Conservation (phyloP, 768 basidiomycete genomes). For the Suillus clintonianus region DNA sequence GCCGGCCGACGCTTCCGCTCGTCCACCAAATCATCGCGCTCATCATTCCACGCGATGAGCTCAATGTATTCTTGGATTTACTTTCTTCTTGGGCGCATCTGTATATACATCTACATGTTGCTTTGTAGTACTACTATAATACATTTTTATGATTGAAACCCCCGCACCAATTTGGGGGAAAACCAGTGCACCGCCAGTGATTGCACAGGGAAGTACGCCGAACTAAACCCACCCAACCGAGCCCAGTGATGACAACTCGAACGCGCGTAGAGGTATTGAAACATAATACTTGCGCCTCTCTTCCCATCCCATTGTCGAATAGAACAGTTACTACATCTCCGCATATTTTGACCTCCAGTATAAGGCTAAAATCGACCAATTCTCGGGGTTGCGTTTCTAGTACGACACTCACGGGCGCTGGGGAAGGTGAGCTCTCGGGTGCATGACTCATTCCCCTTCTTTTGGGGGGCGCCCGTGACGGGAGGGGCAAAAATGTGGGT, state of each 20-base stretch:
- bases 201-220: neutral
- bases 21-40: too few relatives aligned
- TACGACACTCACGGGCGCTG: constrained; percentile 5
- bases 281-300: neutral
- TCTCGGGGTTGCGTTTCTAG: constrained; percentile 22
- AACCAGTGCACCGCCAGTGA: neutral
- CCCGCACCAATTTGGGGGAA: too few relatives aligned
- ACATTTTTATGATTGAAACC: too few relatives aligned
- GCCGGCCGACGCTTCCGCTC: too few relatives aligned
- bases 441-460: constrained; percentile 52
- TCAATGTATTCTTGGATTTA: too few relatives aligned
- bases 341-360: constrained; percentile 24
- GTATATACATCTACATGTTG: too few relatives aligned
- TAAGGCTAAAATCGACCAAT: constrained; percentile 13
- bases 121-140: too few relatives aligned
- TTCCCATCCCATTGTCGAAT: constrained; percentile 5
- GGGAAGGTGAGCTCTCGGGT: constrained; percentile 3
- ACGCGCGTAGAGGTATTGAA: neutral
- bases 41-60: too few relatives aligned
- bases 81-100: too few relatives aligned
- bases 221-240: neutral
- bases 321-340: constrained; percentile 20
- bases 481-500: constrained; percentile 75
- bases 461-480: constrained; percentile 70
- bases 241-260: neutral